Conservation (phyloP, 257 asterid genomes). For the Paulownia fortunei region DNA sequence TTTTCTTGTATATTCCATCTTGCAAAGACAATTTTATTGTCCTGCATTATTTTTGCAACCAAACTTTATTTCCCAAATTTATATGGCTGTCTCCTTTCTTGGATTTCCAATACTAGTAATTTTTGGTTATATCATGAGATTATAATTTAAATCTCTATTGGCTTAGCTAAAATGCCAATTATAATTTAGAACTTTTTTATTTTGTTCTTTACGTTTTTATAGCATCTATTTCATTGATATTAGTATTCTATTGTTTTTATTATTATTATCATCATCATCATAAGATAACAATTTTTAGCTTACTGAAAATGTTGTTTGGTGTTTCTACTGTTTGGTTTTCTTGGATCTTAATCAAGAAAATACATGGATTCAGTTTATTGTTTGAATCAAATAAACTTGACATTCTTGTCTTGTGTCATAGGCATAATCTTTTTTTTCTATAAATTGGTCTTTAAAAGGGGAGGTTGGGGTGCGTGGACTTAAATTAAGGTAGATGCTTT, state of each 20-base stretch:
- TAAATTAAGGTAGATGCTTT: too few relatives aligned
- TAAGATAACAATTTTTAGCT: not conserved
- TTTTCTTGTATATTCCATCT: slow-evolving; percentile 18
- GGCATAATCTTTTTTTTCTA: too few relatives aligned
- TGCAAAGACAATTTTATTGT: not conserved
- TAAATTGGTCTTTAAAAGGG: too few relatives aligned
- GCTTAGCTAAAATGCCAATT: not conserved
- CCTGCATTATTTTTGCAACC: not conserved
- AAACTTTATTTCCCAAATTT: not conserved
- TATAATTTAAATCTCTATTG: not conserved
- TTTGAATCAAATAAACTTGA: too few relatives aligned
- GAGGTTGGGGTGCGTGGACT: too few relatives aligned
- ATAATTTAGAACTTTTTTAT: not conserved
- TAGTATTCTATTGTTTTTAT: not conserved
- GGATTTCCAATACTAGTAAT: not conserved
- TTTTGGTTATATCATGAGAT: not conserved
- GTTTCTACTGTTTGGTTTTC: not conserved
- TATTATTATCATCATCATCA: not conserved
- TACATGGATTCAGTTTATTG: not conserved
- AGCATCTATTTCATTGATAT: not conserved
- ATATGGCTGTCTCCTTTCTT: not conserved
- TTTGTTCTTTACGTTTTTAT: not conserved
- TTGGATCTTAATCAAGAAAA: not conserved
- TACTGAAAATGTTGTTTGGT: not conserved
- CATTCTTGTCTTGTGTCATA: too few relatives aligned